Conservation (phyloP, 2,329 filamentous ascomycete genomes). For the Leptographium procerum region DNA sequence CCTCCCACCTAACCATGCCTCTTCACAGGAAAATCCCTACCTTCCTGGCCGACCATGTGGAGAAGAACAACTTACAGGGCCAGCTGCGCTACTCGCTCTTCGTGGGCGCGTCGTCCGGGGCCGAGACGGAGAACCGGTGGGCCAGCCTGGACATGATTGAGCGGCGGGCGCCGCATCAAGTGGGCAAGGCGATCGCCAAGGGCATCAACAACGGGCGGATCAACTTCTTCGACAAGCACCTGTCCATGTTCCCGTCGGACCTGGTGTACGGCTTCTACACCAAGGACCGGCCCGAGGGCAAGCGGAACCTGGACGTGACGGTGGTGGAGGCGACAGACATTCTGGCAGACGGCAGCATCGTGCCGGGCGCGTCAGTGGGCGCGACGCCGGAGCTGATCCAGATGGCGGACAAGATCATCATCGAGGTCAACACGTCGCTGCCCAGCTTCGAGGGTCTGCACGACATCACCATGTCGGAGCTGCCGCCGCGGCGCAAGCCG, state of each 20-base stretch:
- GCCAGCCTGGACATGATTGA: constrained; percentile 85
- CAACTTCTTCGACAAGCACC: constrained; percentile 87
- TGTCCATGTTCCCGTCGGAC: constrained; percentile 85
- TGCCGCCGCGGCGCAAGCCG: constrained; percentile 70
- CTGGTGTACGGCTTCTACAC: constrained; percentile 83
- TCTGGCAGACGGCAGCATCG: constrained; percentile 78
- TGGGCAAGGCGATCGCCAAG: constrained; percentile 81
- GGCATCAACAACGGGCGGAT: constrained; percentile 83
- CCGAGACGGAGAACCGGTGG: constrained; percentile 88
- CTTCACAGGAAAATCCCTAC: constrained; percentile 64
- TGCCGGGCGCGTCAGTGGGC: constrained; percentile 76
- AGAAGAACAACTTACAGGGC: constrained; percentile 74
- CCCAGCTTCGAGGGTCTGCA: constrained; percentile 81
- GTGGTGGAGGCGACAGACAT: constrained; percentile 82
- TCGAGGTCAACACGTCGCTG: constrained; percentile 81
- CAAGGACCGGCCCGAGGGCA: constrained; percentile 60
- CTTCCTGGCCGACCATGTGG: constrained; percentile 77
- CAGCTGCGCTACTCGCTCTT: constrained; percentile 80
- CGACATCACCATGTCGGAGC: constrained; percentile 82
- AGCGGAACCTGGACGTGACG: constrained; percentile 67
- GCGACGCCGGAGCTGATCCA: constrained; percentile 78
- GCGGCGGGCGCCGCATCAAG: constrained; percentile 72
- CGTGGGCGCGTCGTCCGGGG: constrained; percentile 79
- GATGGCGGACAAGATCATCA: constrained; percentile 87
- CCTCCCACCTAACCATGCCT: no score